A percentile compares a stretch with the other conserved stretches of the same genome.
phyloP scores from a whole-genome alignment of 768 basidiomycete species.

The Xerocomus spinulosus region DNA sequence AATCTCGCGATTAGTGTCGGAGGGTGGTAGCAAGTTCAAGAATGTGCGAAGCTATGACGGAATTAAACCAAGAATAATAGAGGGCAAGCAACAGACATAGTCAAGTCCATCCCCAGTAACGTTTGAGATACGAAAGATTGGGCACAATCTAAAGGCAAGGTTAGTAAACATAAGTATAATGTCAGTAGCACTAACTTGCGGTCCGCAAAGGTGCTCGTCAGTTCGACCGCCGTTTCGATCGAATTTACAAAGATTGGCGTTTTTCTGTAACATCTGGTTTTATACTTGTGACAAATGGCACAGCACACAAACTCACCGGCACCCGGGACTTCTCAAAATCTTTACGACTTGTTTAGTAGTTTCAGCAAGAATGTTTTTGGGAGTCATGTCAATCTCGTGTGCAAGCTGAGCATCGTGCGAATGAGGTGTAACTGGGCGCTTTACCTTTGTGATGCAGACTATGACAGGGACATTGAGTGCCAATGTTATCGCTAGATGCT shows the following conservation, averaged over 20 bases:
- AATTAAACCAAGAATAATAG: conserved; percentile 9
- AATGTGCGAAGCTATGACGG: conserved; percentile 70
- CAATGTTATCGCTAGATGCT: conserved; percentile 92
- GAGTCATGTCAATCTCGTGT: conserved; percentile 89
- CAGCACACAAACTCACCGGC: conserved; percentile 49
- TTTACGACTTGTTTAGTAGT: conserved; percentile 91
- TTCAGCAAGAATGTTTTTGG: conserved; percentile 83
- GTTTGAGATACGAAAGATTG: conserved; percentile 89
- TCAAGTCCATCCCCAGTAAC: conserved; percentile 92
- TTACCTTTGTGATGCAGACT: conserved; percentile 90
- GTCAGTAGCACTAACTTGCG: conserved; percentile 50
- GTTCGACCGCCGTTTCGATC: conserved; percentile 72
- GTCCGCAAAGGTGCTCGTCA: conserved; percentile 67
- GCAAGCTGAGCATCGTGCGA: conserved; percentile 3
- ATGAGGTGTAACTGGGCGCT: conserved; percentile 1
- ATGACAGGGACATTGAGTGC: conserved; percentile 92
- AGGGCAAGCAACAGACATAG: conserved; percentile 41
- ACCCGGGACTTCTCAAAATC: conserved; percentile 89
- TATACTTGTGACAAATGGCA: neutral
- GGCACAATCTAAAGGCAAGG: conserved; percentile 61
- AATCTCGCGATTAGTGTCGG: conserved; percentile 77
- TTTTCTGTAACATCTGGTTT: conserved; percentile 47
- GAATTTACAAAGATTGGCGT: conserved; percentile 82
- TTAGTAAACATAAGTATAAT: neutral
- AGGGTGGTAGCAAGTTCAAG: conserved; percentile 85